Base-by-base conservation (phyloP, 2,329 filamentous ascomycete genomes). In the Clonostachys rosea region DNA sequence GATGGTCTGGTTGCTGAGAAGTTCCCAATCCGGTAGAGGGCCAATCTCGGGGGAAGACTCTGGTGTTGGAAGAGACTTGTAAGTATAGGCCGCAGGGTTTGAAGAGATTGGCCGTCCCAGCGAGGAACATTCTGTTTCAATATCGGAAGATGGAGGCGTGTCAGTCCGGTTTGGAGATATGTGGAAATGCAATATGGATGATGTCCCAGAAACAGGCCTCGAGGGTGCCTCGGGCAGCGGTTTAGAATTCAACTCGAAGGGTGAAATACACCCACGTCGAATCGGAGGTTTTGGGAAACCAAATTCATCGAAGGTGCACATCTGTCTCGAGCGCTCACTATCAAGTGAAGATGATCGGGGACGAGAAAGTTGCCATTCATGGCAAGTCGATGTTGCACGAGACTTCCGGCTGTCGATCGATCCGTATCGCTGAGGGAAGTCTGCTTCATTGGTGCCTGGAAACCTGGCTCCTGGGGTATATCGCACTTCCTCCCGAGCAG, bases 401-500 rank as follows among this genome's bases (percentile, higher is more conserved):
- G 46, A 40, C n/a, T 30, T 30, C 10, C 24, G 43, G 18, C 41
- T 44, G 41, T 40, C 16, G 5, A 24, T 39, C 17, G 46, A 47
- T 10, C 24, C 24, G 9, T 30, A 30, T 30, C 24, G 24, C 24
- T 30, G 24, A 6, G 24, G 24, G 24, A 30, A 30, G 24, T 30
- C 24, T 30, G 24, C 4, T 30, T 30, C 24, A 30, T 30, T 30
- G 24, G 24, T 30, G 8, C 9, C 4, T 30, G 8, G 9, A 30
- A 10, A 30, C 24, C 24, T 30, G 24, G 24, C 24, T 30, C 24
- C 24, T 30, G 24, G 24, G 24, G 24, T 30, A 30, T 30, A 30
- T 34, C 61, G 59, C 16, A 65, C 54, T 56, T 76, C 76, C 43
- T 81, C 73, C 43, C 79, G 70, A n/a, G 79, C 78, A 42, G 71